These are phyloP conservation scores for Trametes sanguinea DNA, from an alignment of 768 basidiomycete genomes.

Conservation along the genomic window DNA sequence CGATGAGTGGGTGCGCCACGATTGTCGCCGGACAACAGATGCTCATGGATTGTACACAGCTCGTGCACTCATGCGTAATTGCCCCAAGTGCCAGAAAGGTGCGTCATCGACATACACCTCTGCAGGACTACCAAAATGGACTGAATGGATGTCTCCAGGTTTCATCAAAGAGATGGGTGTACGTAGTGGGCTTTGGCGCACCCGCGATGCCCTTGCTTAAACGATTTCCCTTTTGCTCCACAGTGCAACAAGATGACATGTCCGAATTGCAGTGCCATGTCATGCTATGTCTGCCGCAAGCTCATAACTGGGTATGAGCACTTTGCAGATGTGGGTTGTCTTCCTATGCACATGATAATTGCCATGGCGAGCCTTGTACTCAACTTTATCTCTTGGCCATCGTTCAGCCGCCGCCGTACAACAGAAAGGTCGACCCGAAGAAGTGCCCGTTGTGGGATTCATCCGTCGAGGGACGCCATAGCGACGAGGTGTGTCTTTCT, in stretches of 20 bases:
- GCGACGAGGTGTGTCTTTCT: constrained; percentile 54
- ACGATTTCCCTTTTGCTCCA: background rate
- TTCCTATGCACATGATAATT: background rate
- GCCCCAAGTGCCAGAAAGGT: constrained; percentile 86
- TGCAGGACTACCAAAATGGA: no score
- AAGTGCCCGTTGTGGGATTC: constrained; percentile 73
- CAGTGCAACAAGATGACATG: constrained; percentile 95
- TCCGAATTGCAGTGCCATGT: constrained; percentile 67
- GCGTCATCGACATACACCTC: constrained; percentile 18
- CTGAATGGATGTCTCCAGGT: constrained; percentile 42
- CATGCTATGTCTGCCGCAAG: constrained; percentile 84
- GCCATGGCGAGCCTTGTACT: constrained; percentile 10
- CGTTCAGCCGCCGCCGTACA: constrained; percentile 28
- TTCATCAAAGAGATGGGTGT: constrained; percentile 83
- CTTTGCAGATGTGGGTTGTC: constrained; percentile 52
- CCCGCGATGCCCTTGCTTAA: background rate
- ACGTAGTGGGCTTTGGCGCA: constrained; percentile 31
- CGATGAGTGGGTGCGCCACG: constrained; percentile 69
- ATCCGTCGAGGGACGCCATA: constrained; percentile 60
- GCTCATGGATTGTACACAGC: constrained; percentile 42
- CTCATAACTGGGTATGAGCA: constrained; percentile 77
- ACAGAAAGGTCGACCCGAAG: constrained; percentile 29
- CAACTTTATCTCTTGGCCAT: background rate
- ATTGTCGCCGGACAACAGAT: constrained; percentile 1
- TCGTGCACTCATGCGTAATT: constrained; percentile 81